phyloP scores from a whole-genome alignment of 2,329 filamentous ascomycete species.

The Fusarium devonianum region DNA sequence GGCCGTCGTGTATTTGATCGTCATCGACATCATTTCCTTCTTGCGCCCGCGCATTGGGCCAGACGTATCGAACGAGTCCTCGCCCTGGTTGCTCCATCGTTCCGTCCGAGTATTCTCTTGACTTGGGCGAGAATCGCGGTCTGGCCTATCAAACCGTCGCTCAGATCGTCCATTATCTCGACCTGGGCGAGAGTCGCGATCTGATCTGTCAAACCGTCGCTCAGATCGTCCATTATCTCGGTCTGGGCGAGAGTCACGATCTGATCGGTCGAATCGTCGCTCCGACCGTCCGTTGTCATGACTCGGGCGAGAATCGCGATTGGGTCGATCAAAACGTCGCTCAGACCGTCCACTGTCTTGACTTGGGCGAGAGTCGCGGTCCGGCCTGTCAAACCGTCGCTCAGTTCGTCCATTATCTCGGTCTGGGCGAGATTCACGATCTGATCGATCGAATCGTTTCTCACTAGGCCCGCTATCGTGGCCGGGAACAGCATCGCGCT shows the following conservation, averaged over 20 bases:
- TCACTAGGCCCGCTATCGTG: not conserved
- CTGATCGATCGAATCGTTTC: not conserved
- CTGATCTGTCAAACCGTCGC: not conserved
- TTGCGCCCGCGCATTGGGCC: conserved; percentile 32
- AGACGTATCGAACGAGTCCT: conserved; percentile 3
- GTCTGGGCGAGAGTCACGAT: conserved; percentile 6
- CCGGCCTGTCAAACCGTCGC: conserved; percentile 8
- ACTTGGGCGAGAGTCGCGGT: not conserved
- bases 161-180: conserved; percentile 7
- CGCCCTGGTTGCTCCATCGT: conserved; percentile 16
- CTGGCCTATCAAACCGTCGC: not conserved
- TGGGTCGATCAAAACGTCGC: not conserved
- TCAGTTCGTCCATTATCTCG: not conserved
- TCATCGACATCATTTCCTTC: conserved; percentile 48
- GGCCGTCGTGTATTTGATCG: conserved; percentile 73
- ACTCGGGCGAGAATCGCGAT: not conserved
- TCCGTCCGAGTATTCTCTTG: conserved; percentile 2
- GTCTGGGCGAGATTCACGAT: not conserved
- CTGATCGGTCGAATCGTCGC: conserved; percentile 7
- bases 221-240: conserved; percentile 1
- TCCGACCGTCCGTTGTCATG: conserved; percentile 1
- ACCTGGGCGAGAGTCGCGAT: conserved; percentile 10
- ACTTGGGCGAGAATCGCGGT: not conserved
- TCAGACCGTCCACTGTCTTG: conserved; percentile 2
- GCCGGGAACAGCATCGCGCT: not conserved